These are phyloP conservation scores for Aristolochia contorta DNA, from an alignment of 164 flowering plant species.

Conservation along the genomic window DNA sequence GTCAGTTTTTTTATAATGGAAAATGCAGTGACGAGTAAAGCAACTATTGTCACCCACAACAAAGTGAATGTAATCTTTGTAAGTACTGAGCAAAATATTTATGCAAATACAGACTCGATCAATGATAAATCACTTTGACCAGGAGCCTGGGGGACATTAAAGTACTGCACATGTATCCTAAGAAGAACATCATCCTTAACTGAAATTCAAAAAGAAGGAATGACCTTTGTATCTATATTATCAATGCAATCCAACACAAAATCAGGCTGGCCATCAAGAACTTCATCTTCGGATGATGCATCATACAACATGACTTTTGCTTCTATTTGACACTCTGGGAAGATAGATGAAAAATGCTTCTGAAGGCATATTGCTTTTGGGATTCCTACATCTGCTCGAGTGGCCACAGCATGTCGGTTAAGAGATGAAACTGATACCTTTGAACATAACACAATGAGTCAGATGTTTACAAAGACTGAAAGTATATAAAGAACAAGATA, in stretches of 20 bases:
- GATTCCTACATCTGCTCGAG: slow-evolving; percentile 92
- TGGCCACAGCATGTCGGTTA: slow-evolving; percentile 96
- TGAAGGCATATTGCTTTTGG: slow-evolving; percentile 89
- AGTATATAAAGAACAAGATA: no score
- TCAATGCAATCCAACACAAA: slow-evolving; percentile 98
- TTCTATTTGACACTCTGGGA: slow-evolving; percentile 83
- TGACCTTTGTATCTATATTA: slow-evolving; percentile 94
- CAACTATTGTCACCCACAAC: neutral
- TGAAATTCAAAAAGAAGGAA: neutral
- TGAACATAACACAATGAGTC: slow-evolving; percentile 8
- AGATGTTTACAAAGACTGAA: no score
- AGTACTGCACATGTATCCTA: no score
- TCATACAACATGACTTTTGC: slow-evolving; percentile 79
- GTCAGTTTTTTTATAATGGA: no score
- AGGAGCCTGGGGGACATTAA: no score
- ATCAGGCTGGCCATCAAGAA: slow-evolving; percentile 88
- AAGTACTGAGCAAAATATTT: neutral
- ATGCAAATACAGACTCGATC: neutral
- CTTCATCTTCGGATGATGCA: slow-evolving; percentile 82
- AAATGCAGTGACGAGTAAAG: no score
- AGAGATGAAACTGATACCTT: slow-evolving; percentile 96
- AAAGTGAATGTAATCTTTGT: neutral
- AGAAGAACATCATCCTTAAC: neutral
- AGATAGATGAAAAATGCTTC: slow-evolving; percentile 78
- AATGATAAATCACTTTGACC: no score